Evolutionary conservation across 2,329 filamentous ascomycete genomes (phyloP), one percentile per base, ranked within the genome.

Genomic region (Podosphaera xanthii): DNA sequence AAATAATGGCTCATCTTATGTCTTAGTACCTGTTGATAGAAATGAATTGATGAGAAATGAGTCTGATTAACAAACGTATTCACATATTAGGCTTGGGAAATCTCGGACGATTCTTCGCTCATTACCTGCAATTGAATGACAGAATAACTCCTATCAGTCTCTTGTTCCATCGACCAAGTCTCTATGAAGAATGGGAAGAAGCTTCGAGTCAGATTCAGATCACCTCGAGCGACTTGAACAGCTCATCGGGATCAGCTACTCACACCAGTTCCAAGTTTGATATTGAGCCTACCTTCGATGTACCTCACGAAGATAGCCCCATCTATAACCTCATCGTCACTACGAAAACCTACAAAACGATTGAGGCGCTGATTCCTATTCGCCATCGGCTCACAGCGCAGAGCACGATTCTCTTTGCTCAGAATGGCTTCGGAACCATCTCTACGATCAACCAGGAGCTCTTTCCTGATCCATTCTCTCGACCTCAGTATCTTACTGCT

Each of bases 41-140:
- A 5, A 40, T 10, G 36, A 40, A 40, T 40, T 10, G 5, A 5
- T 40, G 10, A 10, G 36, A 35, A 9, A 55, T 55, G 53, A 55
- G 53, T 55, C n/a, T 22, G 6, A 10, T 38, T 22, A 40, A 8
- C 9, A 6, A 52, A 10, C 57, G 44, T 30, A 35, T 94, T 62
- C 81, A 92, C 67, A 77, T 96, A 55, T 72, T 95, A 2, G 90
- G 91, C 9, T 69, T 86, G 9, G 90, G 90, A 42, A 94, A 88
- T 67, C 75, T 95, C 10, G 90, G 89, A 12, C 81, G 81, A 50
- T 79, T 96, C 34, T 80, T 90, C 63, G 88, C 90, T 34, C 82
- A 84, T 67, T 80, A 81, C 31, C 73, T 96, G 9, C 33, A 55
- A 10, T 78, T 80, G 31, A 72, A 72, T 9, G 34, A 56, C 2